Percentiles rank a stretch among this genome's conserved stretches.
Evolutionary conservation across 2,329 filamentous ascomycete species (phyloP).

Genomic region (Leptographium lundbergii): DNA sequence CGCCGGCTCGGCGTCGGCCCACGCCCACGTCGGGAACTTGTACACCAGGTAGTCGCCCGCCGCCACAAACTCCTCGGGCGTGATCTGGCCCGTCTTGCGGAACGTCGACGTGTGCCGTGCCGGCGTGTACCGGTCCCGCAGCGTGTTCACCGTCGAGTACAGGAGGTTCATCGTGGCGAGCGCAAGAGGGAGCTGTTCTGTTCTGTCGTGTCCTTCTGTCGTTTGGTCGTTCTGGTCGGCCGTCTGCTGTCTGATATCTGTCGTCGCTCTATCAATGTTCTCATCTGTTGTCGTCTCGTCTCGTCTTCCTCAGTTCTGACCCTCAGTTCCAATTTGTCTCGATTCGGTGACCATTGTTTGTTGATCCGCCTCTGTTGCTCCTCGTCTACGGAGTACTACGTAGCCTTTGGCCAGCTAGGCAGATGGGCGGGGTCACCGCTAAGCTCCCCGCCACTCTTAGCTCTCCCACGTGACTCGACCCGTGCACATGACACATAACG

Average conservation of each 20-base stretch:
- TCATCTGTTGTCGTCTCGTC: too few relatives aligned
- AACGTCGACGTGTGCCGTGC: slow-evolving; percentile 88
- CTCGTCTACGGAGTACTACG: not conserved
- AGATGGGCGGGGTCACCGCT: slow-evolving; percentile 3
- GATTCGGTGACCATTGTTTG: too few relatives aligned
- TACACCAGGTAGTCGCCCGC: slow-evolving; percentile 96
- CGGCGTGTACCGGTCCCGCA: slow-evolving; percentile 84
- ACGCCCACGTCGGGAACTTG: slow-evolving; percentile 98
- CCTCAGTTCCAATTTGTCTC: too few relatives aligned
- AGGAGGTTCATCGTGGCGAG: slow-evolving; percentile 54
- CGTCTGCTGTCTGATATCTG: too few relatives aligned
- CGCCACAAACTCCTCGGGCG: slow-evolving; percentile 88
- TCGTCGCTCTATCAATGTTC: too few relatives aligned
- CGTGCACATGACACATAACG: not conserved
- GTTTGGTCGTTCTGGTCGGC: not conserved
- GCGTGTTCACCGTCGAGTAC: slow-evolving; percentile 81
- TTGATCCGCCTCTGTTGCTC: not conserved
- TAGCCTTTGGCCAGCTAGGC: not conserved
- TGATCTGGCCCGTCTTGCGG: slow-evolving; percentile 86
- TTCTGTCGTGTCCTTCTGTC: too few relatives aligned
- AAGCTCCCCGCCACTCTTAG: not conserved
- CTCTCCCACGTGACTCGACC: not conserved
- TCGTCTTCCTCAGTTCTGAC: too few relatives aligned
- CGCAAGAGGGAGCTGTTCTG: not conserved
- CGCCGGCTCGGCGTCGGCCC: slow-evolving; percentile 78